Evolutionary conservation across 163 green algal genomes (phyloP).

Genomic region (Smithsoniella earleae): DNA sequence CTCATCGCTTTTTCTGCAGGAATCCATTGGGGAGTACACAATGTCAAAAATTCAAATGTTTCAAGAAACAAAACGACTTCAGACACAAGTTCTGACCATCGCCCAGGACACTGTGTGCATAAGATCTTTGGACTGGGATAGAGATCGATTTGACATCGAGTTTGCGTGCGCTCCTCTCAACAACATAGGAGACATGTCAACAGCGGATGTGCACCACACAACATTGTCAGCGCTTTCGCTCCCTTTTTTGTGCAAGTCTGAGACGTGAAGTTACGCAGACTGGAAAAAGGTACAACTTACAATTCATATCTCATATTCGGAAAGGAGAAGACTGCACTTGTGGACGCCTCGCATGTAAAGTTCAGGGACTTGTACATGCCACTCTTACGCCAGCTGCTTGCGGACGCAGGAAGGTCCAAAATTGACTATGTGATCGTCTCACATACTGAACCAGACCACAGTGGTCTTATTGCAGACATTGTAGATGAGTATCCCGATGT

Average conservation of each 20-base stretch:
- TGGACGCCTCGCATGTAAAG: conserved; percentile 94
- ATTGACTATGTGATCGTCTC: conserved; percentile 54
- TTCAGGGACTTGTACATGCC: conserved; percentile 79
- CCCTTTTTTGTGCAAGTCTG: no score
- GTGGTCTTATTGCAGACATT: conserved; percentile 65
- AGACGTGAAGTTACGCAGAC: no score
- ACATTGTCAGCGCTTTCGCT: no score
- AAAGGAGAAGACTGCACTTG: conserved; percentile 71
- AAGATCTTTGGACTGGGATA: conserved; percentile 86
- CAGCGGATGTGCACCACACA: no score
- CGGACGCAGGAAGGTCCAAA: conserved; percentile 33
- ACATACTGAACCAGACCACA: conserved; percentile 61
- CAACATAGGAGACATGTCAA: no score
- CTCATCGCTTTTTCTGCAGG: no score
- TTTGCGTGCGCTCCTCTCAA: conserved; percentile 51
- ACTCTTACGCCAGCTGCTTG: conserved; percentile 57
- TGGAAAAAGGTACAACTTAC: conserved; percentile 88
- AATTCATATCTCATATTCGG: conserved; percentile 93
- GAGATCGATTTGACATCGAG: conserved; percentile 94
- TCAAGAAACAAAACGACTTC: neutral
- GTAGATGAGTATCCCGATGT: conserved; percentile 70
- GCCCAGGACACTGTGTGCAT: conserved; percentile 78
- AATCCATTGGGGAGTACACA: neutral
- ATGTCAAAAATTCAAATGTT: conserved; percentile 25
- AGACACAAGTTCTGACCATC: conserved; percentile 37